Evolutionary conservation across 805 yeast species (phyloP), one percentile per base, ranked within the genome.

Genomic region (Starmerella stigmatis): DNA sequence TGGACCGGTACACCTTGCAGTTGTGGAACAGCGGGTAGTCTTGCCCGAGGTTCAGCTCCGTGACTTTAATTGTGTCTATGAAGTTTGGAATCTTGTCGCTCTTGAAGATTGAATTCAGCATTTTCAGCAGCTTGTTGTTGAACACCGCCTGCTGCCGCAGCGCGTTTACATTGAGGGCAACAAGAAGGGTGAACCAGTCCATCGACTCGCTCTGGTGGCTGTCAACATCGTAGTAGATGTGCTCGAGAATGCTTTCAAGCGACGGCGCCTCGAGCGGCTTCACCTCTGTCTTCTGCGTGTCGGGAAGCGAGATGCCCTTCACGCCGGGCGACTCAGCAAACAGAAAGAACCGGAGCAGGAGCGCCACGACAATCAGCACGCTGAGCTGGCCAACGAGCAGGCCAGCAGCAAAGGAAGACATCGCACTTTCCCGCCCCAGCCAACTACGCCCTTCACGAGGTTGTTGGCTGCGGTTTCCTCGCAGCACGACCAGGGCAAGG

Each of bases 11-110:
- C n/a, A 92, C 83, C 41, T 94, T 72, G 63, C 98, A 92, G 59
- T 92, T 92, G 46, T 94, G 83, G 60, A 92, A 84, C 42, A 92
- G 84, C 3, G 98, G 98, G 60, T 80, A 92, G 62, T 88, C 96
- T 60, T 86, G 84, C 27, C 98, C 98, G 46, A 92, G 79, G 56
- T 86, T 89, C 21, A 92, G 77, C 57, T 89, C 96, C 1, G 88
- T 82, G 39, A 92, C 76, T 49, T 73, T 74, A 32, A 92, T 78
- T 20, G 74, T 72, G 59, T 81, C 96, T 40, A 92, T 62, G 61
- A 79, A 89, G 45, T 81, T 88, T 1, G 96, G 95, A 20, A 84
- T 63, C 19, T 75, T 75, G 52, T 79, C 75, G 15, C 71, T 66
- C 39, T 64, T 64, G 36, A 89, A 67, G 42, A 84, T 76, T 41